A percentile compares a stretch with the other conserved stretches of the same genome.
Conservation (phyloP, 768 basidiomycete species). For the Mycena galopus region DNA sequence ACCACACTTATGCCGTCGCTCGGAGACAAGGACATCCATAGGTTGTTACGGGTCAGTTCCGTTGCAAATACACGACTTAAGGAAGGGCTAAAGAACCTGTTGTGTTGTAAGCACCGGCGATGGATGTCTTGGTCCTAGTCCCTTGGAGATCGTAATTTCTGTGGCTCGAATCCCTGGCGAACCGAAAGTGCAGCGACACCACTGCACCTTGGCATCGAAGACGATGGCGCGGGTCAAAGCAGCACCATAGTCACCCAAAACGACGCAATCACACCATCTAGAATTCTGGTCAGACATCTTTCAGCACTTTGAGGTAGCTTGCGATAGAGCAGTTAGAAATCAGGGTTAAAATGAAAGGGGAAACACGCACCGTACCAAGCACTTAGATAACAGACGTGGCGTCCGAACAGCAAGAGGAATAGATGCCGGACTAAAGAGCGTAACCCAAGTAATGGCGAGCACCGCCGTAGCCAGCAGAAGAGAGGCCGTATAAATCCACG, state of each 20-base stretch:
- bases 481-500: background rate
- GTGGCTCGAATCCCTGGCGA: conserved; percentile 64
- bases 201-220: conserved; percentile 62
- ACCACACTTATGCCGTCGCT: conserved; percentile 63
- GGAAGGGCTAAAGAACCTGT: no score
- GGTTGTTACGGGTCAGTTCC: no score
- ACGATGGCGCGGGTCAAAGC: conserved; percentile 58
- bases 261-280: conserved; percentile 53
- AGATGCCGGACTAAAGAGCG: conserved; percentile 23
- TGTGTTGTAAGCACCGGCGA: conserved; percentile 65
- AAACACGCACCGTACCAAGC: conserved; percentile 14
- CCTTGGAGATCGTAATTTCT: conserved; percentile 70
- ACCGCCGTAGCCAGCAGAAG: conserved; percentile 1
- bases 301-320: conserved; percentile 9
- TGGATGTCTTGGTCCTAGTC: no score
- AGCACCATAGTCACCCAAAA: conserved; percentile 57
- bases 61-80: no score
- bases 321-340: background rate
- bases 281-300: no score
- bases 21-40: no score
- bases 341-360: background rate
- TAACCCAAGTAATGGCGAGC: conserved; percentile 7
- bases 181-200: conserved; percentile 64
- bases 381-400: conserved; percentile 23
- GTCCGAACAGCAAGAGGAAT: conserved; percentile 28